These are phyloP conservation scores for Talaromyces sp. DNA, from an alignment of 2,329 filamentous ascomycete species.

Conservation along the genomic window DNA sequence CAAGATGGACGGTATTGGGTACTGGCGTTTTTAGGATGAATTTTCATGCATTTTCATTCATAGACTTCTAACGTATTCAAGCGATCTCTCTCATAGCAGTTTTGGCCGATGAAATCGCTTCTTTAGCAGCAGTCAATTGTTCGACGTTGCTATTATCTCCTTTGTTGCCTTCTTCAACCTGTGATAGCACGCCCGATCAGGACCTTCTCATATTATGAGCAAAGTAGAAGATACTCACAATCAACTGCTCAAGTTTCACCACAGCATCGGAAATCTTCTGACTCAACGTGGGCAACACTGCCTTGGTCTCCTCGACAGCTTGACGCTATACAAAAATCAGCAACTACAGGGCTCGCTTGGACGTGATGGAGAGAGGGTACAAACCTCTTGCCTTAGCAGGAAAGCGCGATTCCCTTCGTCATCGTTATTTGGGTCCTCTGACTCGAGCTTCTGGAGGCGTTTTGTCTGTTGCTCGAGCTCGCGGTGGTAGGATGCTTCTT, in stretches of 20 bases:
- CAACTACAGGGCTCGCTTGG: neutral
- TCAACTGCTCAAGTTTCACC: conserved; percentile 66
- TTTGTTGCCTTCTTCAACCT: conserved; percentile 39
- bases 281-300: conserved; percentile 68
- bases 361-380: conserved; percentile 25
- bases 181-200: neutral
- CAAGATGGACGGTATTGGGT: neutral
- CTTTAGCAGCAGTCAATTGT: conserved; percentile 39
- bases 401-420: conserved; percentile 76
- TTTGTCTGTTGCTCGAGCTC: conserved; percentile 72
- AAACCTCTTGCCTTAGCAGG: conserved; percentile 79
- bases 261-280: conserved; percentile 67
- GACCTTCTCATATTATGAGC: neutral
- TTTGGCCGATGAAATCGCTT: conserved; percentile 37
- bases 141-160: conserved; percentile 36
- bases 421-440: conserved; percentile 52
- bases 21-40: conserved; percentile 6
- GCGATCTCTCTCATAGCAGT: conserved; percentile 36
- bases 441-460: conserved; percentile 52
- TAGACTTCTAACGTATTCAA: conserved; percentile 18
- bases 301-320: conserved; percentile 82
- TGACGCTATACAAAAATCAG: conserved; percentile 51
- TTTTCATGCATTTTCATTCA: neutral
- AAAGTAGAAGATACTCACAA: conserved; percentile 54
- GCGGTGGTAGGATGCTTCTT: conserved; percentile 83